Base-by-base conservation (phyloP, 768 basidiomycete species). In the Trametopsis cervina region DNA sequence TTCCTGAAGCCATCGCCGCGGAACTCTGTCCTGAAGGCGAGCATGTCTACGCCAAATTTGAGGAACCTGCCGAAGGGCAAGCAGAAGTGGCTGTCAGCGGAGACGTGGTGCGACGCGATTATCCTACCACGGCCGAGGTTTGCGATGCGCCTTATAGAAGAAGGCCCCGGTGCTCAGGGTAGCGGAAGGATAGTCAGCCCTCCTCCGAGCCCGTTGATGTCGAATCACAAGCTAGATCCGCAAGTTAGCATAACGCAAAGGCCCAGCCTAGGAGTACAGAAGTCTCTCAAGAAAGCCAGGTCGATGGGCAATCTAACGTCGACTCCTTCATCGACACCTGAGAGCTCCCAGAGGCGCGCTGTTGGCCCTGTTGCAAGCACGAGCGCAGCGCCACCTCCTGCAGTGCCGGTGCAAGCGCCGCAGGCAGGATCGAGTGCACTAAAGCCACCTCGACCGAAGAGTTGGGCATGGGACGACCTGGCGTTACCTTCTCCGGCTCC, bases 31-130 rank as follows among this genome's bases (percentile, higher is more conserved):
- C 60, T 85, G 40, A 78, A 79, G 58, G 71, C 66, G 15, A 82
- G 81, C 17, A 66, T 73, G 6, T 89, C 85, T 1, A 80, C 83
- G 3, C 86, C 86, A 6, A 76, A 89, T 58, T 66, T 89, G 29
- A 71, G 73, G 11, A 54, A 57, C 56, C 52, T 57, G 23, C 56
- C 54, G n/a, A 78, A 71, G 56, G 69, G 68, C 11, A 77, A 71
- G 53, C 80, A 85, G 24, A 69, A 80, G 4, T 88, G 83, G 84
- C 57, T 88, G 1, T 77, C 80, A 2, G 77, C 85, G 0, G 85
- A 89, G 65, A 80, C 82, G 15, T 88, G 86, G 85, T 90, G 87
- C 63, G 85, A 89, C 53, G 86, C 85, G 0, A 57, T 89, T 7
- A 63, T 89, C 21, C 82, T 89, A 47, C 88, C 88, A 2, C 76